These are phyloP conservation scores for Trichoderma simmonsii DNA, from an alignment of 2,329 filamentous ascomycete genomes.

Conservation along the genomic window DNA sequence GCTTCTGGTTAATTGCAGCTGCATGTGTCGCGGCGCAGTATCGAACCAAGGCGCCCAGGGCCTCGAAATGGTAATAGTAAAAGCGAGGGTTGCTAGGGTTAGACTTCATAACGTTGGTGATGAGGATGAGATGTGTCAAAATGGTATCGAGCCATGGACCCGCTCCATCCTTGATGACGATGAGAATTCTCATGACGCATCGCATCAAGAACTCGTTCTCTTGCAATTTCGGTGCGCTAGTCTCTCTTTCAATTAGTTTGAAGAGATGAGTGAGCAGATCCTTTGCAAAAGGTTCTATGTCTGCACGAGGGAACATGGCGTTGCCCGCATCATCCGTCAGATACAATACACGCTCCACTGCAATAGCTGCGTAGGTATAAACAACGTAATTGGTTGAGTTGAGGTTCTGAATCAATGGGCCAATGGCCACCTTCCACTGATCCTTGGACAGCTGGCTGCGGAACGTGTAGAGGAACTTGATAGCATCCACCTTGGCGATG, in stretches of 20 bases:
- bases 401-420: slow-evolving; percentile 85
- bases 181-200: slow-evolving; percentile 95
- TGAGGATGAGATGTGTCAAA: slow-evolving; percentile 79
- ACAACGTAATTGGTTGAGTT: slow-evolving; percentile 91
- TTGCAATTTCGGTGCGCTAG: slow-evolving; percentile 85
- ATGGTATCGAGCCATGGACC: slow-evolving; percentile 71
- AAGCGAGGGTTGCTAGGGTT: slow-evolving; percentile 98
- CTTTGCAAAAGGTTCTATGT: slow-evolving; percentile 78
- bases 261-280: slow-evolving; percentile 89
- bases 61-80: slow-evolving; percentile 98
- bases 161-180: slow-evolving; percentile 85
- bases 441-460: slow-evolving; percentile 88
- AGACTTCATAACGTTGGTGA: slow-evolving; percentile 85
- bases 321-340: slow-evolving; percentile 72
- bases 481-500: slow-evolving; percentile 93
- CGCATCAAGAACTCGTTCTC: slow-evolving; percentile 99
- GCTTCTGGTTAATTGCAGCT: slow-evolving; percentile 70
- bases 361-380: slow-evolving; percentile 95
- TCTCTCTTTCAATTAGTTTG: slow-evolving; percentile 81
- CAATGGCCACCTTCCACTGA: slow-evolving; percentile 87
- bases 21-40: slow-evolving; percentile 64
- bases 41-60: slow-evolving; percentile 79
- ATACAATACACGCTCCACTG: slow-evolving; percentile 88
- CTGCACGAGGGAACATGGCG: slow-evolving; percentile 74
- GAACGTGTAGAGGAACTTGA: slow-evolving; percentile 98